Base-by-base conservation (phyloP, 2,329 filamentous ascomycete genomes). In the Fusarium veterinarium region DNA sequence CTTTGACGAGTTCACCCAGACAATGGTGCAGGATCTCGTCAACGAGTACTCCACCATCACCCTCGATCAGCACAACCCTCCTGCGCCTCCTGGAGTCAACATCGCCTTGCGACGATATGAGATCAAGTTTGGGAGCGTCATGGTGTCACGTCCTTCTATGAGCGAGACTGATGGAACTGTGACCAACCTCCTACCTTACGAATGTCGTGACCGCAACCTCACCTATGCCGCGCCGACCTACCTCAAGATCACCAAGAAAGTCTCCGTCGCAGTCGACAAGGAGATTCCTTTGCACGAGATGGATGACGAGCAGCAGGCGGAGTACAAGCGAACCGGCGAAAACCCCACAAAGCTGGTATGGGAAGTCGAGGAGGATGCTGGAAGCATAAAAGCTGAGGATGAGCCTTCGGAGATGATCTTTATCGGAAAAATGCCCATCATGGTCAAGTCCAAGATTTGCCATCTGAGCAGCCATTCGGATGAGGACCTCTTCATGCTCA, bases 391-490 rank as follows among this genome's bases (percentile, higher is more conserved):
- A 70, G 83, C 81, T 17, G 86, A 88, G 64, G 86, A 88, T 23
- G 72, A 75, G 25, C 88, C 91, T 78, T 88, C 89, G 69, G 89
- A 93, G 75, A 90, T 91, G 77, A 92, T 98, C 41, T 98, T 97
- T 81, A 94, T 98, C 71, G 96, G 96, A 76, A 97, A 97, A 81
- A 89, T 99, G 77, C 96, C 96, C 6, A 95, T 98, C 80, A 99
- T 99, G 96, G 88, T 99, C 77, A 97, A 98, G 85, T 98, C 95
- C 35, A 94, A 95, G 82, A 96, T 97, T 77, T 99, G 96, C 83
- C 94, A 97, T 74, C 84, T 99, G 75, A 93, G 93, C 75, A 91
- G 92, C 75, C 90, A 97, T 79, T 90, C 90, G 53, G 95, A 98
- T 73, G 92, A 96, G 59, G 92, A 93, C 55, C 87, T 99, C 4